These are phyloP conservation scores for Curvularia sp. DNA, from an alignment of 2,329 filamentous ascomycete species.

Conservation along the genomic window DNA sequence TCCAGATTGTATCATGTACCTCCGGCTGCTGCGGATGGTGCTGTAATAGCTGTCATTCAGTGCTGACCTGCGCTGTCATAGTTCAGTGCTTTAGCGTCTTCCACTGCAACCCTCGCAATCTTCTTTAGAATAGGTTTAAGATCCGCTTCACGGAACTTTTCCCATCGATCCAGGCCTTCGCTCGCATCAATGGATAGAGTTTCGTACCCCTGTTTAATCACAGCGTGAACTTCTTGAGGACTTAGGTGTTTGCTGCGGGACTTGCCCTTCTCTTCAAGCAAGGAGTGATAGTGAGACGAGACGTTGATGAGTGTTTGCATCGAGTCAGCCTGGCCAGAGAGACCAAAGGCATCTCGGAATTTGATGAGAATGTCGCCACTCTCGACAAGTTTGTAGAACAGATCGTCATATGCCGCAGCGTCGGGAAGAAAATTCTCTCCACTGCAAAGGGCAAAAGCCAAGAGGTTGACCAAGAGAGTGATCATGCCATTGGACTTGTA, in stretches of 20 bases:
- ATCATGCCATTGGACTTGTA: slow-evolving; percentile 76
- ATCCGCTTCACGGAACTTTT: slow-evolving; percentile 84
- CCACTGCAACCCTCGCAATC: slow-evolving; percentile 79
- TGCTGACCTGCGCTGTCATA: slow-evolving; percentile 27
- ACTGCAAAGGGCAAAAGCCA: slow-evolving; percentile 82
- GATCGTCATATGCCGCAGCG: slow-evolving; percentile 86
- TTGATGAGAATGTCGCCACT: slow-evolving; percentile 81
- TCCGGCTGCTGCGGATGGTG: not conserved
- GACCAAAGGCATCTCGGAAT: slow-evolving; percentile 78
- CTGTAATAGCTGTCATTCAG: not conserved
- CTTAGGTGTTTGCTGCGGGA: slow-evolving; percentile 72
- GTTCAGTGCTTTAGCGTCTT: slow-evolving; percentile 65
- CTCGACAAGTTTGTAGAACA: slow-evolving; percentile 98
- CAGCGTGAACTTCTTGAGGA: slow-evolving; percentile 81
- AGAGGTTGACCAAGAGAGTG: slow-evolving; percentile 78
- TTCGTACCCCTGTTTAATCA: slow-evolving; percentile 97
- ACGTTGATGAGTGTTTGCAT: slow-evolving; percentile 86
- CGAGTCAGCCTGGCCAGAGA: slow-evolving; percentile 57
- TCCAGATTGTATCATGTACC: not conserved
- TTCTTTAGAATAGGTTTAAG: slow-evolving; percentile 86
- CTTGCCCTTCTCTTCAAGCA: slow-evolving; percentile 68
- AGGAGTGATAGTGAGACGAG: slow-evolving; percentile 82
- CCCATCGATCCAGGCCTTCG: slow-evolving; percentile 86
- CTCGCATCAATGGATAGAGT: slow-evolving; percentile 89
- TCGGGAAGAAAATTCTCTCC: slow-evolving; percentile 92